These are phyloP conservation scores for Myxozyma sirexii DNA, from an alignment of 805 yeast species.

Conservation along the genomic window DNA sequence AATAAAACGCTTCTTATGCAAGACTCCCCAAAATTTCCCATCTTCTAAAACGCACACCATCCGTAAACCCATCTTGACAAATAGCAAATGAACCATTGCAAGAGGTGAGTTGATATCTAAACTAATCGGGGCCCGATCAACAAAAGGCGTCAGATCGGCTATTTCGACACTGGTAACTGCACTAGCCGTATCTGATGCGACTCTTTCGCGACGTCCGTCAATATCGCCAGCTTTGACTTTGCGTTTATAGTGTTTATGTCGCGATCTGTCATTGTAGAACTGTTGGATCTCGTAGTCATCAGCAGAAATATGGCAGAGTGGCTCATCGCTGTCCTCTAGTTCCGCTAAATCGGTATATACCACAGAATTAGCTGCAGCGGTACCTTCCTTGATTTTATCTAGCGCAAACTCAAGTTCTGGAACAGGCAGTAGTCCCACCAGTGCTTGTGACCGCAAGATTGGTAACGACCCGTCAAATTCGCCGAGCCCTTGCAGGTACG, in stretches of 20 bases:
- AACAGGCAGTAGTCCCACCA: slow-evolving; percentile 53
- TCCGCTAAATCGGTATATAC: slow-evolving; percentile 24
- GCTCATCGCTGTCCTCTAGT: slow-evolving; percentile 28
- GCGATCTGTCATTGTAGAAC: slow-evolving; percentile 31
- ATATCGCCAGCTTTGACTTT: background rate
- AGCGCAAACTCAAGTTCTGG: slow-evolving; percentile 57
- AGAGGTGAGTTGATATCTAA: slow-evolving; percentile 53
- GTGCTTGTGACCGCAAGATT: slow-evolving; percentile 45
- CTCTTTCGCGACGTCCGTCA: background rate
- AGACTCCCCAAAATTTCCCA: slow-evolving; percentile 54
- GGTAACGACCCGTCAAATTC: slow-evolving; percentile 59
- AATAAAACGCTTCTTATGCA: slow-evolving; percentile 57
- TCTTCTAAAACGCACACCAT: slow-evolving; percentile 51
- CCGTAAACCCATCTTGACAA: slow-evolving; percentile 56
- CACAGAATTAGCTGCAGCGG: slow-evolving; percentile 29
- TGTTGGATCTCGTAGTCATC: slow-evolving; percentile 32
- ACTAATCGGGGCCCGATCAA: slow-evolving; percentile 53
- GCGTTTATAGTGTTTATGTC: slow-evolving; percentile 1
- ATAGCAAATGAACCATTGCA: slow-evolving; percentile 54
- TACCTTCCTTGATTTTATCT: slow-evolving; percentile 46
- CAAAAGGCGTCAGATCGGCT: slow-evolving; percentile 48
- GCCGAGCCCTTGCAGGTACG: slow-evolving; percentile 46
- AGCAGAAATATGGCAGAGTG: slow-evolving; percentile 37
- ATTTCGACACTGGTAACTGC: slow-evolving; percentile 34
- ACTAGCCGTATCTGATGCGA: background rate